phyloP scores from a whole-genome alignment of 768 basidiomycete species.

The Auriculariales sp. region DNA sequence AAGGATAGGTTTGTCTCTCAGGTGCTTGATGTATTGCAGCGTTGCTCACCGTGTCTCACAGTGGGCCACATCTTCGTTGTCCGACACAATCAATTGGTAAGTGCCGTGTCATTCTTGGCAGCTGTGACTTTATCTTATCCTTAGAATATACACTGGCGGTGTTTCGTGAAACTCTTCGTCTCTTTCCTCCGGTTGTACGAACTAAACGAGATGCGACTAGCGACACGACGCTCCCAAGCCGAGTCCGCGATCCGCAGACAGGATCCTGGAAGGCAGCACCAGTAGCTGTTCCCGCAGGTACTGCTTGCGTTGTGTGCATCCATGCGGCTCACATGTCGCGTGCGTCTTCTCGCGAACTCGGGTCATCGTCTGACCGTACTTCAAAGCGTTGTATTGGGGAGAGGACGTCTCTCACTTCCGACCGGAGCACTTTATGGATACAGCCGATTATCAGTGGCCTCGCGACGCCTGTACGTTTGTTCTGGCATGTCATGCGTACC shows the following conservation, averaged over 20 bases:
- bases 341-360: slow-evolving; percentile 13
- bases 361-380: neutral
- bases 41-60: slow-evolving; percentile 8
- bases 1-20: slow-evolving; percentile 15
- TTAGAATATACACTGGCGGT: slow-evolving; percentile 30
- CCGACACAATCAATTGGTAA: slow-evolving; percentile 18
- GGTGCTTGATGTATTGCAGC: neutral
- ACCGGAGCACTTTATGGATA: slow-evolving; percentile 37
- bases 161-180: slow-evolving; percentile 31
- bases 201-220: slow-evolving; percentile 19
- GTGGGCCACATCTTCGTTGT: slow-evolving; percentile 25
- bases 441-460: slow-evolving; percentile 33
- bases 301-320: slow-evolving; percentile 23
- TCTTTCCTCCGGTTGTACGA: slow-evolving; percentile 24
- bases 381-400: slow-evolving; percentile 34
- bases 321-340: slow-evolving; percentile 31
- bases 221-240: slow-evolving; percentile 25
- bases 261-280: slow-evolving; percentile 12
- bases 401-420: slow-evolving; percentile 28
- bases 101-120: neutral
- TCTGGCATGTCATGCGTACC: neutral
- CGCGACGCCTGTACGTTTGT: slow-evolving; percentile 30
- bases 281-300: slow-evolving; percentile 25
- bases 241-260: neutral
- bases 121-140: neutral